Conservation (phyloP, 768 basidiomycete species). For the Pleurotus cornucopiae region DNA sequence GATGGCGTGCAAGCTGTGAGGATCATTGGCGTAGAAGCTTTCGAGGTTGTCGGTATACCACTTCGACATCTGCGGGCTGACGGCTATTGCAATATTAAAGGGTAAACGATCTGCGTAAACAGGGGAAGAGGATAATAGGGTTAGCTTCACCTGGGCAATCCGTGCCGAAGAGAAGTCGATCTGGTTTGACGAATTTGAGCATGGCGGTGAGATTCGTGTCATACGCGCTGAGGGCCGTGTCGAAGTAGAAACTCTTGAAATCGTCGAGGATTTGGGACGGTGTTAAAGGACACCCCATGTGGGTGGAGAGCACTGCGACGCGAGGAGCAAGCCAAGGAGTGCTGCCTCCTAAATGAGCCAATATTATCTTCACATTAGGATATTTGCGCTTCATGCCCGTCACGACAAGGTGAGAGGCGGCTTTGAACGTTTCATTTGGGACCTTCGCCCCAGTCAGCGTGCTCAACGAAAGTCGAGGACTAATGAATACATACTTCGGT, state of each 20-base stretch:
- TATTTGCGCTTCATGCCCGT: conserved; percentile 64
- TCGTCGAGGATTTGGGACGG: conserved; percentile 65
- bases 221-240: conserved; percentile 64
- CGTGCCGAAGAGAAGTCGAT: conserved; percentile 64
- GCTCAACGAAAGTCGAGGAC: neutral
- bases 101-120: neutral
- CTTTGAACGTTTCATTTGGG: conserved; percentile 81
- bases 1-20: conserved; percentile 36
- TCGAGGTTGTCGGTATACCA: conserved; percentile 62
- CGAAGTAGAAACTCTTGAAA: conserved; percentile 70
- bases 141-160: conserved; percentile 64
- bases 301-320: conserved; percentile 59
- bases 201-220: conserved; percentile 47
- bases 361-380: conserved; percentile 55
- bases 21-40: conserved; percentile 39
- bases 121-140: neutral
- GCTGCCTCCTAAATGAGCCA: conserved; percentile 74
- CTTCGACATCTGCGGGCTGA: conserved; percentile 44
- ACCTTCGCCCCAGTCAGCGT: conserved; percentile 39
- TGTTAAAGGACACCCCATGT: conserved; percentile 67
- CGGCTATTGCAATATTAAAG: conserved; percentile 36
- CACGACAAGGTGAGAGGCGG: conserved; percentile 73
- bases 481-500: conserved; percentile 43
- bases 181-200: conserved; percentile 42
- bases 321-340: conserved; percentile 62